Evolutionary conservation across 2,329 filamentous ascomycete genomes (phyloP).

Genomic region (Alternaria consortialis): DNA sequence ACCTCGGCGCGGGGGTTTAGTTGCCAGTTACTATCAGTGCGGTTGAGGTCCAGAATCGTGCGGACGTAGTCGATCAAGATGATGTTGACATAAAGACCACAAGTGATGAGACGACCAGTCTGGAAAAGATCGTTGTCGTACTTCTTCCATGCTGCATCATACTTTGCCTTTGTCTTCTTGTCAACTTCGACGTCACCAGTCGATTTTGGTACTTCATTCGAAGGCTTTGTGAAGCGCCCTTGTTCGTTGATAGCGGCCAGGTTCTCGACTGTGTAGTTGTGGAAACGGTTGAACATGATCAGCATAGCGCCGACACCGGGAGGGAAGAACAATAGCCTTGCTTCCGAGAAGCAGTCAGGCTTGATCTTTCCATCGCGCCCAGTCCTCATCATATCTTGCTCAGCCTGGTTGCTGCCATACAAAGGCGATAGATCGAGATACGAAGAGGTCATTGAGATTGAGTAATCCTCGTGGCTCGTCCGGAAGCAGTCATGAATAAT

Average conservation of each 20-base stretch:
- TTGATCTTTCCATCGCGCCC: conserved; percentile 74
- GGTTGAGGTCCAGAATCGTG: conserved; percentile 67
- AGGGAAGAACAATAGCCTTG: conserved; percentile 71
- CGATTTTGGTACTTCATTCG: conserved; percentile 34
- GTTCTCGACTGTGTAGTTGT: conserved; percentile 84
- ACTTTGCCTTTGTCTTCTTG: conserved; percentile 28
- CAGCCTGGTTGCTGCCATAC: conserved; percentile 74
- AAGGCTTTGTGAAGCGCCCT: conserved; percentile 76
- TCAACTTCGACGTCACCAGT: conserved; percentile 55
- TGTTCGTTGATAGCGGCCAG: conserved; percentile 87
- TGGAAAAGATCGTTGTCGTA: conserved; percentile 62
- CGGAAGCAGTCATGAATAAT: conserved; percentile 70
- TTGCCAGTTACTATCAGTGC: conserved; percentile 79
- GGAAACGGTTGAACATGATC: conserved; percentile 77
- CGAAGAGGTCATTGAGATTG: conserved; percentile 73
- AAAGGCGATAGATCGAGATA: conserved; percentile 78
- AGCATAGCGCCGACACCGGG: conserved; percentile 73
- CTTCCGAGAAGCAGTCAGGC: conserved; percentile 74
- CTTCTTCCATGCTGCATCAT: conserved; percentile 46
- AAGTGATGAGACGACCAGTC: conserved; percentile 61
- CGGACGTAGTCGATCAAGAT: conserved; percentile 64
- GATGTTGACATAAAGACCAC: conserved; percentile 63
- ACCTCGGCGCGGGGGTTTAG: conserved; percentile 79
- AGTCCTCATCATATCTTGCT: conserved; percentile 72
- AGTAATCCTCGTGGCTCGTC: conserved; percentile 69